Evolutionary conservation across 2,329 filamentous ascomycete species (phyloP).

Genomic region (Ceratocystis cubensis): DNA sequence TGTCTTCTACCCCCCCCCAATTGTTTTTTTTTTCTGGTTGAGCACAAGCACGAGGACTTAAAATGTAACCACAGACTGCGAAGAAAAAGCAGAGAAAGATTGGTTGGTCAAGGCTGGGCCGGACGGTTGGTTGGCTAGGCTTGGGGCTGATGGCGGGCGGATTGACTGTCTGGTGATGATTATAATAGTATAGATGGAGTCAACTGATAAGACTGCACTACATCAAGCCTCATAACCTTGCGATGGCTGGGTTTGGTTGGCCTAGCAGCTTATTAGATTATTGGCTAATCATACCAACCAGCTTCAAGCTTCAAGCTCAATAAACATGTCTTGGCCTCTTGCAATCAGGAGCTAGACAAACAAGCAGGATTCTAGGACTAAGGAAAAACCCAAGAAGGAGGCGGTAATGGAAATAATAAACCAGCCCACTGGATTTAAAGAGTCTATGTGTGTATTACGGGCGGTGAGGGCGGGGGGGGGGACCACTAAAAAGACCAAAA

Average conservation of each 20-base stretch:
- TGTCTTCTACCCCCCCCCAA: not conserved
- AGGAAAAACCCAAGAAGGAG: too few species aligned
- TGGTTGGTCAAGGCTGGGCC: not conserved
- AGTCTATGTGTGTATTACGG: not conserved
- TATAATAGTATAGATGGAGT: too few species aligned
- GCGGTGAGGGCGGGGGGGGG: not conserved
- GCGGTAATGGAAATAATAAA: too few species aligned
- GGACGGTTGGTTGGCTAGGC: not conserved
- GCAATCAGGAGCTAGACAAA: too few species aligned
- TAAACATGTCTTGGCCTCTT: too few species aligned
- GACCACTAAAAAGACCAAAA: not conserved
- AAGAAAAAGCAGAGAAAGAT: not conserved
- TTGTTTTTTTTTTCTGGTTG: slow-evolving; percentile 2
- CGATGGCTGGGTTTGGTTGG: too few species aligned
- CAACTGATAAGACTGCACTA: not conserved
- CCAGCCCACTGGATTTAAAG: too few species aligned
- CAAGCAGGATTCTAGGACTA: too few species aligned
- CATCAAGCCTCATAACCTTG: not conserved
- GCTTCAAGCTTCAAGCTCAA: too few species aligned
- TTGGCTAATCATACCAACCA: too few species aligned
- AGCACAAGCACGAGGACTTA: not conserved
- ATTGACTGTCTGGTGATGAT: not conserved
- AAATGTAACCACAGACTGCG: not conserved
- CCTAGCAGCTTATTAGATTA: too few species aligned
- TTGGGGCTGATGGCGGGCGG: not conserved